Evolutionary conservation across 2,329 filamentous ascomycete genomes (phyloP), one percentile per base, ranked within the genome.

Genomic region (Cytospora leucostoma): DNA sequence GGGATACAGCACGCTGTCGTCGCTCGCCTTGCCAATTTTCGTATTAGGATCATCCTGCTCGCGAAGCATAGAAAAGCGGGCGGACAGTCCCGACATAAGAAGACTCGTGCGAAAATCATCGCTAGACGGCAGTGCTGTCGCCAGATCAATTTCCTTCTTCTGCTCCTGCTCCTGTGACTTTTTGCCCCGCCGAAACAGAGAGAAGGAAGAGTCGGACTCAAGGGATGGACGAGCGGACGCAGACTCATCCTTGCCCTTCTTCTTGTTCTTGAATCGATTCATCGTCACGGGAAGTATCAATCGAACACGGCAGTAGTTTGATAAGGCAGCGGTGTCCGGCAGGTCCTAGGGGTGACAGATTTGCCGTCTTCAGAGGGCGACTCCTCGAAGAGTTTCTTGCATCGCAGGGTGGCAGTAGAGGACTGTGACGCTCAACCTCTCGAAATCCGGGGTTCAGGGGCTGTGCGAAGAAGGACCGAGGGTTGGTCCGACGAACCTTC

Each of bases 61-160:
- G 71, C 92, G 84, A 37, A 98, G 80, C 94, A 98, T 98, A 69
- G 94, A 98, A 75, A 99, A 99, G 7, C 95, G 88, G 13, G 93
- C 92, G 0, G 94, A 98, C 5, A 99, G 83, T 50, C 93, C 94
- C 0, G 92, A 93, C 94, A 99, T 96, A 66, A 99, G 82, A 64
- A 99, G 79, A 80, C 95, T 98, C 4, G 95, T 99, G 63, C 95
- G 87, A 76, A 99, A 98, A 72, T 98, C 89, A 75, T 98, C 92
- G 54, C 80, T 88, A 0, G 93, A 83, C 1, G 95, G 95, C 2
- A 99, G 80, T 0, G 87, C 93, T 13, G 80, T 80, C 3, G 87
- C 75, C 13, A 98, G 79, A 71, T 98, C 89, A 54, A 97, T 76
- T 66, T 91, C 84, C 64, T 79, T 81, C 72, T 88, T 90, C 53